These are phyloP conservation scores for Umbilicaria muhlenbergii DNA, from an alignment of 495 filamentous ascomycete genomes.

Conservation along the genomic window DNA sequence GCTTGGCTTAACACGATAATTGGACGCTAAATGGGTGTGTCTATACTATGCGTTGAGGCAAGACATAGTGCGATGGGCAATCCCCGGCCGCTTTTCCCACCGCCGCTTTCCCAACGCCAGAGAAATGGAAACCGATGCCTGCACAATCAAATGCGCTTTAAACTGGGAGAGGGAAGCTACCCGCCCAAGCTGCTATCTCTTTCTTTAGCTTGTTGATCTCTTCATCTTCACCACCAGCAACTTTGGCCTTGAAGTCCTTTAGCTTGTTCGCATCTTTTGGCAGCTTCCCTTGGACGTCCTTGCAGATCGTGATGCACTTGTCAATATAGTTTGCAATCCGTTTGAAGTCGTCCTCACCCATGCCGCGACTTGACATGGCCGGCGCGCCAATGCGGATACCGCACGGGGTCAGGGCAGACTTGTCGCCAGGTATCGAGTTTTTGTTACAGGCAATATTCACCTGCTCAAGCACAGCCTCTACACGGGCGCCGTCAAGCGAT, in stretches of 20 bases:
- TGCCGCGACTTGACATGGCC: constrained; percentile 90
- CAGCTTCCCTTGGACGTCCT: constrained; percentile 63
- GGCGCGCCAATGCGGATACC: constrained; percentile 94
- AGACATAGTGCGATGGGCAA: not conserved
- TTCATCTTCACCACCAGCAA: constrained; percentile 55
- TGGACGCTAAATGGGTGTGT: no score
- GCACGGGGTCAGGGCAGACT: constrained; percentile 85
- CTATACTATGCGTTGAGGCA: not conserved
- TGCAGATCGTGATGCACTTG: constrained; percentile 63
- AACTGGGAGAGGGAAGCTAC: constrained; percentile 84
- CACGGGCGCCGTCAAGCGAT: constrained; percentile 78
- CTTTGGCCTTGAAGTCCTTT: constrained; percentile 97
- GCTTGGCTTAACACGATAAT: no score
- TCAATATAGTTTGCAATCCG: constrained; percentile 82
- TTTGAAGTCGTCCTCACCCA: constrained; percentile 88
- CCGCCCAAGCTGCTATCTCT: constrained; percentile 81
- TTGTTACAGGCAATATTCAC: constrained; percentile 99
- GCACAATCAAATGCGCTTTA: constrained; percentile 14
- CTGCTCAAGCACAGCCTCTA: constrained; percentile 92
- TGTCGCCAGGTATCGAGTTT: constrained; percentile 96
- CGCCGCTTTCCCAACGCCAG: not conserved
- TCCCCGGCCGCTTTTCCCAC: not conserved
- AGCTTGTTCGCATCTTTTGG: constrained; percentile 97
- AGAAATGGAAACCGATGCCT: not conserved
- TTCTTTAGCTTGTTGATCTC: constrained; percentile 72